Conservation (phyloP, 805 yeast genomes). For the Nakazawaea holstii region DNA sequence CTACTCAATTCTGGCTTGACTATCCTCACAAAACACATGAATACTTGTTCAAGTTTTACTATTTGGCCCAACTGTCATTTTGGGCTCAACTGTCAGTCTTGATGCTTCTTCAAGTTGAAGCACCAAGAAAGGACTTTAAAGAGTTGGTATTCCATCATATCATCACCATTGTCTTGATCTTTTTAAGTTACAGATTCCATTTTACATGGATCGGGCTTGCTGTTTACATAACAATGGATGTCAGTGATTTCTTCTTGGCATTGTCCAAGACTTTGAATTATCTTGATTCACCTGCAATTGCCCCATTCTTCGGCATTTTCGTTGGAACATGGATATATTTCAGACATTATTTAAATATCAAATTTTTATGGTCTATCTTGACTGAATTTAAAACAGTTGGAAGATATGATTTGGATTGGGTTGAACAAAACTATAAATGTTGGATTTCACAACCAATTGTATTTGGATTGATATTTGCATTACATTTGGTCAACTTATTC, state of each 20-base stretch:
- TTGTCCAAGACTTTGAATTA: constrained; percentile 83
- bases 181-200: constrained; percentile 87
- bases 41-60: constrained; percentile 68
- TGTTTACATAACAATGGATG: constrained; percentile 92
- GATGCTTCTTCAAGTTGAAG: constrained; percentile 77
- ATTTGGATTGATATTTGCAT: constrained; percentile 66
- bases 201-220: constrained; percentile 94
- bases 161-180: constrained; percentile 82
- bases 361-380: constrained; percentile 75
- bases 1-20: constrained; percentile 68
- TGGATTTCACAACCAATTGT: constrained; percentile 93
- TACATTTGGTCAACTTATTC: constrained; percentile 81
- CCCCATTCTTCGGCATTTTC: constrained; percentile 65
- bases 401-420: constrained; percentile 73
- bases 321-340: constrained; percentile 76
- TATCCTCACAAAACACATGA: constrained; percentile 83
- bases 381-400: constrained; percentile 89
- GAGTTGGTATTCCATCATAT: constrained; percentile 93
- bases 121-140: constrained; percentile 89
- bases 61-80: constrained; percentile 89
- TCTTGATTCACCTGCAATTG: constrained; percentile 59
- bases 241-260: constrained; percentile 86
- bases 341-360: constrained; percentile 81
- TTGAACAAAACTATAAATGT: constrained; percentile 91
- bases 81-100: constrained; percentile 96